Base-by-base conservation (phyloP, 2,329 filamentous ascomycete species). In the Alternaria triticina region DNA sequence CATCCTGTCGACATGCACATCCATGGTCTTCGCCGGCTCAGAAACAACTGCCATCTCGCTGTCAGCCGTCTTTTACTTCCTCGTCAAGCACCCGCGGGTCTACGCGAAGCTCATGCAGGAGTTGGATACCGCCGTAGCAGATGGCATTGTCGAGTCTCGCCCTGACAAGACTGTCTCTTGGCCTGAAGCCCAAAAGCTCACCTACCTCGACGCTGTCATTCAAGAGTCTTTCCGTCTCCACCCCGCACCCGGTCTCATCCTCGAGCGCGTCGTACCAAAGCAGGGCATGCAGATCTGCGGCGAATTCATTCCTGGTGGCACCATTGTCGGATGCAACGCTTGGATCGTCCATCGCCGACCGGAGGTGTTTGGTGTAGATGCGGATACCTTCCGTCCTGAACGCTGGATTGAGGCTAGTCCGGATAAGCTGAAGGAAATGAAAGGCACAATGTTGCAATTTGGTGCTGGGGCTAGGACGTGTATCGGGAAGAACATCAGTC, bases 1-100 rank as follows among this genome's bases (percentile, higher is more conserved):
- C 9, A 90, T 93, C 11, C 87, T 91, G 67, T 89, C 89, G 7
- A 90, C 91, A 81, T 90, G 89, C 54, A 87, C 90, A n/a, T 88
- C 85, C 61, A 92, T 92, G 90, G 82, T 84, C 65, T 87, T 91
- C 69, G 92, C 92, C 0, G 91, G 92, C 4, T 90, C 88, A 3
- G 92, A 96, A 78, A 95, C 92, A 0, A 95, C 92, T 0, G 91
- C 90, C 43, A 94, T 94, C 73, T 88, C 87, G 7, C 84, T 94
- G 0, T 87, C 87, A 6, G 85, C 89, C 7, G 86, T 94, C 0
- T 92, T 95, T 72, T 94, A 94, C 79, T 89, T 89, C 77, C 80
- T 94, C 4, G 83, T 94, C 36, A 89, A 89, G 72, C 87, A 89
- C 70, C 89, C 89, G 0, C 40, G 69, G 0, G 84, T 83, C 13